These are phyloP conservation scores for Stachybotrys elegans DNA, from an alignment of 2,329 filamentous ascomycete species.

Conservation along the genomic window DNA sequence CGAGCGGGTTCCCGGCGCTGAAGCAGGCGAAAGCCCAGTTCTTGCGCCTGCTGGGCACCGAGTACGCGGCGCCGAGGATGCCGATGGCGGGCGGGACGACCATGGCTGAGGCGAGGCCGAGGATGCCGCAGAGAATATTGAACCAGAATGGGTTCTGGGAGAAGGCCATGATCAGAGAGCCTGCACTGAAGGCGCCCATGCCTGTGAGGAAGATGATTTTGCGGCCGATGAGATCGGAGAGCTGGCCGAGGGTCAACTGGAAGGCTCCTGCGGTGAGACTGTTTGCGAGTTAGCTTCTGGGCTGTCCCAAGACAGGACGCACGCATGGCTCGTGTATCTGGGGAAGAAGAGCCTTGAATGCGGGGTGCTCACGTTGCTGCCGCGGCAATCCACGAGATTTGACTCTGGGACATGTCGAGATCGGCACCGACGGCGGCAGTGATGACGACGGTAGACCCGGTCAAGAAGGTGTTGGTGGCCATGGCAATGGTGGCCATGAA, in stretches of 20 bases:
- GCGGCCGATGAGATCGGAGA: conserved; percentile 11
- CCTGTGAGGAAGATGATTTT: conserved; percentile 12
- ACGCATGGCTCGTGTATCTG: too few species aligned
- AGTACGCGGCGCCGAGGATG: conserved; percentile 58
- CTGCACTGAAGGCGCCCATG: conserved; percentile 15
- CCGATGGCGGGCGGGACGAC: conserved; percentile 60
- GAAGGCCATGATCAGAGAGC: conserved; percentile 15
- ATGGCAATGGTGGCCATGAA: conserved; percentile 63
- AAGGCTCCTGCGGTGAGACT: conserved; percentile 56
- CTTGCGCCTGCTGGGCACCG: conserved; percentile 55
- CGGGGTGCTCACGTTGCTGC: conserved; percentile 38
- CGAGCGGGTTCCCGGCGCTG: conserved; percentile 33
- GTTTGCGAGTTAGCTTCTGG: neutral
- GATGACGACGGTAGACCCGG: conserved; percentile 56
- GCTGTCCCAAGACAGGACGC: too few species aligned
- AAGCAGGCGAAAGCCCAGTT: conserved; percentile 62
- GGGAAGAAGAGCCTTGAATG: neutral
- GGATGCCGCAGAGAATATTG: conserved; percentile 55
- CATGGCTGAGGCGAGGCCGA: conserved; percentile 60
- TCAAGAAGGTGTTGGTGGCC: conserved; percentile 55
- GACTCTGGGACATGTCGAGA: conserved; percentile 56
- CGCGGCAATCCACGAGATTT: conserved; percentile 64
- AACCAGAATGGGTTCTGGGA: conserved; percentile 17
- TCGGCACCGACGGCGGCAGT: conserved; percentile 56
- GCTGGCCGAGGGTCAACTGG: conserved; percentile 51